Evolutionary conservation across 2,329 filamentous ascomycete genomes (phyloP), one percentile per base, ranked within the genome.

Genomic region (Cytospora schulzeri): DNA sequence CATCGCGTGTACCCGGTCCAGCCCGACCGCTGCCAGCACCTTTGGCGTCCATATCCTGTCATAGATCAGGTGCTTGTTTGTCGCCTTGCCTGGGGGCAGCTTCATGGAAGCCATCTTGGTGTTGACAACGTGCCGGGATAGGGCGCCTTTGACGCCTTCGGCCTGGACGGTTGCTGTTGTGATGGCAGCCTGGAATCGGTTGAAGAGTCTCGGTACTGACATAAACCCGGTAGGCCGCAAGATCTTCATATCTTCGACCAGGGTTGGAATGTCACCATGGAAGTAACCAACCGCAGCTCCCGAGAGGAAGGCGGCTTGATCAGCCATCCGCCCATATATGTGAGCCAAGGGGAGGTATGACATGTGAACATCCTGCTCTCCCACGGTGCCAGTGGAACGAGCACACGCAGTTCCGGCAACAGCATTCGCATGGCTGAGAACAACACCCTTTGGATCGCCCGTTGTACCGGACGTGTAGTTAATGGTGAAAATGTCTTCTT

Each of bases 271-370:
- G 73, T 97, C 92, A 62, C 95, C 95, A 71, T 95, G 92, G 85
- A 97, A 99, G 77, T 94, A 99, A 15, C 94, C 95, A 70, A 97
- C 88, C 11, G 86, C 80, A 38, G 86, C 86, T 62, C 92, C 93
- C 60, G 86, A 83, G 71, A 90, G 86, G 19, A 97, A 81, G 17
- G 87, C 85, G 4, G 83, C 81, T 75, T 96, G 91, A 75, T 99
- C 95, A 50, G 88, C 82, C 69, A 97, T 83, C 62, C 95, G 90
- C 69, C 93, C 91, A 76, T 92, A 97, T 71, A 99, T 98, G 75
- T 99, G 95, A 12, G 95, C 95, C 48, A 97, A 80, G 0, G 95
- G 95, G 59, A 99, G 85, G 77, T 98, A 99, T 0, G 94, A 98
- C 64, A 92, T 85, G 69, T 89, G 82, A 3, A 88, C 79, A 69